phyloP scores from a whole-genome alignment of 305 asterid genomes.

The Petunia hybrid region DNA sequence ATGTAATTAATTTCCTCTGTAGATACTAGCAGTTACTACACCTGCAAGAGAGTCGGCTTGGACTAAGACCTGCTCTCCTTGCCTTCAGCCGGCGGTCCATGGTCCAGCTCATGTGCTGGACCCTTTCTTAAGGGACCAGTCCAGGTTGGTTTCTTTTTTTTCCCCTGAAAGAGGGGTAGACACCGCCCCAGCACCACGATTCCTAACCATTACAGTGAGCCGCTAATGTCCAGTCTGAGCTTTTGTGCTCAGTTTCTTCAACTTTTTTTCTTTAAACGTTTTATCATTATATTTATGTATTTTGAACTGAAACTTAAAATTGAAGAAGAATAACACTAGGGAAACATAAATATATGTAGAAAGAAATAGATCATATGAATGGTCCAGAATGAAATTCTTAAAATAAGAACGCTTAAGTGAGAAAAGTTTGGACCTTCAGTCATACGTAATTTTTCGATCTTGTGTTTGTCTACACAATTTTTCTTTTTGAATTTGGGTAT shows the following conservation, averaged over 20 bases:
- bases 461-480: too few species aligned
- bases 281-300: not conserved
- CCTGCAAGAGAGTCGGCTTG: not conserved
- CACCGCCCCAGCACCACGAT: not conserved
- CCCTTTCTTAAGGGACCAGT: not conserved
- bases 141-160: not conserved
- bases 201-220: not conserved
- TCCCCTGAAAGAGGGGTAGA: not conserved
- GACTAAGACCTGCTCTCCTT: not conserved
- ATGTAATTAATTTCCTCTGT: not conserved
- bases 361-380: too few species aligned
- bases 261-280: constrained; percentile 22
- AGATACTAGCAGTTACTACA: constrained; percentile 5
- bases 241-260: not conserved
- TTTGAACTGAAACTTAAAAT: not conserved
- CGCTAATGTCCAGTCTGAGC: not conserved
- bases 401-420: too few species aligned
- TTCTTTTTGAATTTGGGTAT: too few species aligned
- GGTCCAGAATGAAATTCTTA: too few species aligned
- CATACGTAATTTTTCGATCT: too few species aligned
- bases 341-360: not conserved
- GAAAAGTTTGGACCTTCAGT: too few species aligned
- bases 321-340: not conserved
- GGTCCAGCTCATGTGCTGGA: not conserved
- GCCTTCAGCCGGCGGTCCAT: not conserved